These are phyloP conservation scores for Paramecium tetraurelia DNA, from an alignment of 73 alveolate genomes.

Conservation along the genomic window DNA sequence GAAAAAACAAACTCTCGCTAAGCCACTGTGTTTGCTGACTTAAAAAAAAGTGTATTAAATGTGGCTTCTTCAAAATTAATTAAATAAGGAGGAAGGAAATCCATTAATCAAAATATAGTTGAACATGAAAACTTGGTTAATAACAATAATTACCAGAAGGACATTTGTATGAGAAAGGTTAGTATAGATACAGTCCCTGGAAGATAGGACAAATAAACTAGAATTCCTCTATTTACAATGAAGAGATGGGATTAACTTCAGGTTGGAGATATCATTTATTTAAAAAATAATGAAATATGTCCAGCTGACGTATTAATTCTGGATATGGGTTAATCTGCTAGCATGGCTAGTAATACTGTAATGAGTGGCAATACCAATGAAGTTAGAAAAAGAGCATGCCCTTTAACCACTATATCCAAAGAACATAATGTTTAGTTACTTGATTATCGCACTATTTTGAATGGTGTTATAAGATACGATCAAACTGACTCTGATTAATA, in stretches of 20 bases:
- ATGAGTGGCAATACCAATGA: conserved; percentile 60
- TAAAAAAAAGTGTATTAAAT: not conserved
- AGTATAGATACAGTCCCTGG: not conserved
- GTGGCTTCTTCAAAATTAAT: not conserved
- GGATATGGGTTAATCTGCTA: not conserved
- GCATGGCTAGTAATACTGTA: not conserved
- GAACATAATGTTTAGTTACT: conserved; percentile 26
- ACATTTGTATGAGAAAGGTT: not conserved
- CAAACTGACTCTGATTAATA: conserved; percentile 15
- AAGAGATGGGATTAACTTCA: conserved; percentile 39
- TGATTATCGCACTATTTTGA: conserved; percentile 51
- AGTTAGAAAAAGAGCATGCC: conserved; percentile 46
- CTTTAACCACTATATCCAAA: conserved; percentile 32
- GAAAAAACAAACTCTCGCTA: not conserved
- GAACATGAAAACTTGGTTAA: not conserved
- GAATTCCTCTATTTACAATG: not conserved
- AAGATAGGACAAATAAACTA: not conserved
- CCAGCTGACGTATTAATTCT: conserved; percentile 62
- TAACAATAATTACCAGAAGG: not conserved
- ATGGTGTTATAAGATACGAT: conserved; percentile 48
- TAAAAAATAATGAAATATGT: conserved; percentile 58
- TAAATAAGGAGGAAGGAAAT: not conserved
- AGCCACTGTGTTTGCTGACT: not conserved
- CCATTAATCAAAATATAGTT: not conserved
- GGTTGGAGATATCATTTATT: conserved; percentile 58